Base-by-base conservation (phyloP, 2,329 filamentous ascomycete genomes). In the Aspergillus oerlinghausenensis region DNA sequence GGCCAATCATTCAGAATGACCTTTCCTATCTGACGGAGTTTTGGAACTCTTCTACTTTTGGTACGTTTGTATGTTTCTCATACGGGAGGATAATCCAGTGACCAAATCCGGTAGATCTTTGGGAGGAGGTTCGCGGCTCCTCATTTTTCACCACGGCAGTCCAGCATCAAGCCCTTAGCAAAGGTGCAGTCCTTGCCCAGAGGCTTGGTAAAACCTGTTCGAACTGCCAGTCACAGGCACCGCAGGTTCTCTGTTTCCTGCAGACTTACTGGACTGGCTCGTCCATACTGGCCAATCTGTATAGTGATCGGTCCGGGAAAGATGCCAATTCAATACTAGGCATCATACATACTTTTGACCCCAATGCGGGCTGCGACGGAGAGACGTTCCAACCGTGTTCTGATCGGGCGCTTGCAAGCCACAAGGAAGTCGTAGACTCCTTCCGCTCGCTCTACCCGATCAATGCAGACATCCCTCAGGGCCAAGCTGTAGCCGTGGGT, bases 381-480 rank as follows among this genome's bases (percentile, higher is more conserved):
- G 76, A 78, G 3, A 90, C 88, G 10, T 91, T 92, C 77, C 89
- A 92, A 73, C 89, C 89, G 5, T 92, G 88, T 77, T 88, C 85
- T 51, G 79, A 84, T 60, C 70, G 70, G 48, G 84, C 86, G 1
- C 79, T 94, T 28, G 82, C 88, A 29, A 93, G 89, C 68, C 88
- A 90, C 74, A 92, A 92, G 74, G 81, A 80, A 4, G 82, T 89
- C 10, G 85, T 87, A 0, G 88, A 93, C 72, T 85, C 88, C 0
- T 92, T 94, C 80, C 86, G 90, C 42, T 74, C 79, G 1, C 79
- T 88, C 55, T 93, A 91, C 68, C 68, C 73, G 8, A 80, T 94
- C 75, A 94, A 94, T 76, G 77, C 75, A 4, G 87, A 85, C 4
- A 84, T 87, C 51, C 64, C 82, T 2, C 72, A 80, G 32, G 85